Conservation (phyloP, 2,329 filamentous ascomycete species). For the Arthrobotrys megalospora region DNA sequence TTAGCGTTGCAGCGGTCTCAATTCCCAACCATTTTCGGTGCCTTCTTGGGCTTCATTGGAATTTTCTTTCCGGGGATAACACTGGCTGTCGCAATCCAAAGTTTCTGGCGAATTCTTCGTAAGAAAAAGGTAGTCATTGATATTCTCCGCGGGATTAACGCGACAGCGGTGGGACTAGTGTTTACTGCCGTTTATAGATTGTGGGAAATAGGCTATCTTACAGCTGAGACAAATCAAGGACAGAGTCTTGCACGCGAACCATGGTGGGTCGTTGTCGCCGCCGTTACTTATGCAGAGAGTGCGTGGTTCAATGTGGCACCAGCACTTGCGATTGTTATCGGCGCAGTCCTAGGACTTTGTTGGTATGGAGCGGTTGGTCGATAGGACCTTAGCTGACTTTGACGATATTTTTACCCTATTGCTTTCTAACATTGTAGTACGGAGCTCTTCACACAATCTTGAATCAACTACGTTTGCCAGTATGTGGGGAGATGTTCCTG, state of each 20-base stretch:
- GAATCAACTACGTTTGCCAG: too few species aligned
- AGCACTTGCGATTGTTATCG: constrained; percentile 37
- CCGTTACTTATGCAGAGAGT: constrained; percentile 63
- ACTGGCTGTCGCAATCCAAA: constrained; percentile 72
- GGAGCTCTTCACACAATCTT: too few species aligned
- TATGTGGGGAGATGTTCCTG: too few species aligned
- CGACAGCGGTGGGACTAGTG: constrained; percentile 74
- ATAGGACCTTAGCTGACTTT: not conserved
- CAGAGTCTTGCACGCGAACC: constrained; percentile 73
- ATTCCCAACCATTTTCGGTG: constrained; percentile 69
- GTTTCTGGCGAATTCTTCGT: constrained; percentile 73
- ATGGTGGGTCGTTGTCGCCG: constrained; percentile 76
- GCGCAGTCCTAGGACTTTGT: constrained; percentile 38
- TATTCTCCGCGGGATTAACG: constrained; percentile 73
- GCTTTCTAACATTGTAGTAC: too few species aligned
- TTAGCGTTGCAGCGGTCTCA: constrained; percentile 64
- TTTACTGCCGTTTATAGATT: constrained; percentile 76
- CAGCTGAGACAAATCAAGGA: constrained; percentile 70
- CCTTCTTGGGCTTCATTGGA: constrained; percentile 71
- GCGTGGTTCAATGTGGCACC: constrained; percentile 50
- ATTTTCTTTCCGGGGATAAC: constrained; percentile 72
- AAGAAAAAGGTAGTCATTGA: constrained; percentile 70
- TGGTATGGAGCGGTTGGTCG: constrained; percentile 40
- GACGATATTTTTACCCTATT: too few species aligned
- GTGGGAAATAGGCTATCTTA: constrained; percentile 75